Conservation (phyloP, 1,284 basidiomycete genomes). For the Mycena sp. region DNA sequence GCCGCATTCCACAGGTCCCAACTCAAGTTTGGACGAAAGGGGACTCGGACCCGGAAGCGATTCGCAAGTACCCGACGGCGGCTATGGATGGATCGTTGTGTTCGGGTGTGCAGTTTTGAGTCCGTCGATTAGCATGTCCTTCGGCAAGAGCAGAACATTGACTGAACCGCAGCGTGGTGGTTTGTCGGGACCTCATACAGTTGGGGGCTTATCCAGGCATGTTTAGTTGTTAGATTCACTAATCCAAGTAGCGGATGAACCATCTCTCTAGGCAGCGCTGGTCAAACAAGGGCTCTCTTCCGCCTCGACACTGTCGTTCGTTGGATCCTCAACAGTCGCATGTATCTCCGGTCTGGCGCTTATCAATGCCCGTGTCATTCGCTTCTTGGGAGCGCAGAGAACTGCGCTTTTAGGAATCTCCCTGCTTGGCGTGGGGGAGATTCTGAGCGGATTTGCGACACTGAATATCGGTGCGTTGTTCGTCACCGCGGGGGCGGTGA, state of each 20-base stretch:
- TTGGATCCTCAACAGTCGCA: conserved; percentile 41
- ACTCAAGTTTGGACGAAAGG: too few relatives aligned
- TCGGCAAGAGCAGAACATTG: neutral
- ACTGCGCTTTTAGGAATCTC: conserved; percentile 37
- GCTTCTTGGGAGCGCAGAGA: conserved; percentile 37
- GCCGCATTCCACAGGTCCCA: too few relatives aligned
- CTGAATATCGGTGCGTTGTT: conserved; percentile 38
- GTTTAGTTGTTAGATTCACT: neutral
- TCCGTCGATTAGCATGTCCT: neutral
- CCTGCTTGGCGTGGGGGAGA: conserved; percentile 37
- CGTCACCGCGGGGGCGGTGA: conserved; percentile 38
- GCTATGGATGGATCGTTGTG: conserved; percentile 37
- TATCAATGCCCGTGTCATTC: conserved; percentile 39
- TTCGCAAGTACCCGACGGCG: conserved; percentile 29
- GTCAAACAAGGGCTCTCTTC: conserved; percentile 35
- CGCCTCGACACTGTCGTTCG: conserved; percentile 41
- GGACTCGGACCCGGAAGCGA: neutral
- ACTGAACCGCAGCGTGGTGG: conserved; percentile 25
- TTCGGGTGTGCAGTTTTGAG: conserved; percentile 30
- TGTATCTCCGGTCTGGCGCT: conserved; percentile 41
- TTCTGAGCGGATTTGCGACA: conserved; percentile 41
- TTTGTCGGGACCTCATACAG: conserved; percentile 39
- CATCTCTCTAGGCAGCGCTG: conserved; percentile 34
- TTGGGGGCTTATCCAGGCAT: conserved; percentile 40
- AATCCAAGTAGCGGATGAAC: neutral